These are phyloP conservation scores for Chrysosporium queenslandicum DNA, from an alignment of 2,329 filamentous ascomycete genomes.

Conservation along the genomic window DNA sequence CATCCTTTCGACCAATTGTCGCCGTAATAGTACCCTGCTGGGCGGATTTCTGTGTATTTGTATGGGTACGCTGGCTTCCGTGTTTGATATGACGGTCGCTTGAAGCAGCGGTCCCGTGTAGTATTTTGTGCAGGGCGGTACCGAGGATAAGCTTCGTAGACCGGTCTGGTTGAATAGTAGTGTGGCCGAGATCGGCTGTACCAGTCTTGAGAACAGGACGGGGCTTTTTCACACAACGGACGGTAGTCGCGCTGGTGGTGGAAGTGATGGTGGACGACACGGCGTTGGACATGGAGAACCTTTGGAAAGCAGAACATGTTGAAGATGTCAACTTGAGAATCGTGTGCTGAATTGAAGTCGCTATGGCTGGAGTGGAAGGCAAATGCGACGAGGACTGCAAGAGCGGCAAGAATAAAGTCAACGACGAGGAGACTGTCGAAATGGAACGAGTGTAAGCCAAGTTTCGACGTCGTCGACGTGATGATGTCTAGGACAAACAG, in stretches of 20 bases:
- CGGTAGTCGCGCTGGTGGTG: neutral
- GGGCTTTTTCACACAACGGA: neutral
- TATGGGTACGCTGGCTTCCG: neutral
- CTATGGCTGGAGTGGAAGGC: neutral
- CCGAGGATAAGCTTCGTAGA: too few relatives aligned
- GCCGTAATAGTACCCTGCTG: constrained; percentile 9
- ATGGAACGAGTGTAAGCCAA: neutral
- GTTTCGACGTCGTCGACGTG: neutral
- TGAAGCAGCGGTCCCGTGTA: too few relatives aligned
- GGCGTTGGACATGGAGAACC: neutral
- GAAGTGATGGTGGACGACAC: neutral
- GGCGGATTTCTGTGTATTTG: constrained; percentile 9
- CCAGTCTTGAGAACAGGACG: neutral
- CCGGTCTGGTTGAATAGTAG: neutral
- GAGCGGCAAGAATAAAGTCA: neutral
- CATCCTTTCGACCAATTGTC: constrained; percentile 1
- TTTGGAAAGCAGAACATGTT: neutral
- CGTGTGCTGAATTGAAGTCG: neutral
- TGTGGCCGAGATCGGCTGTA: neutral
- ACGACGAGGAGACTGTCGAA: neutral
- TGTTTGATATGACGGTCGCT: too few relatives aligned
- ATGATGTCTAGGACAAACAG: neutral
- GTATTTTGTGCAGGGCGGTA: too few relatives aligned
- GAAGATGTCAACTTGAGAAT: neutral
- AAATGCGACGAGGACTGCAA: neutral